Evolutionary conservation across 495 filamentous ascomycete species (phyloP), one percentile per base, ranked within the genome.

Genomic region (Astrocystis sublimbata): DNA sequence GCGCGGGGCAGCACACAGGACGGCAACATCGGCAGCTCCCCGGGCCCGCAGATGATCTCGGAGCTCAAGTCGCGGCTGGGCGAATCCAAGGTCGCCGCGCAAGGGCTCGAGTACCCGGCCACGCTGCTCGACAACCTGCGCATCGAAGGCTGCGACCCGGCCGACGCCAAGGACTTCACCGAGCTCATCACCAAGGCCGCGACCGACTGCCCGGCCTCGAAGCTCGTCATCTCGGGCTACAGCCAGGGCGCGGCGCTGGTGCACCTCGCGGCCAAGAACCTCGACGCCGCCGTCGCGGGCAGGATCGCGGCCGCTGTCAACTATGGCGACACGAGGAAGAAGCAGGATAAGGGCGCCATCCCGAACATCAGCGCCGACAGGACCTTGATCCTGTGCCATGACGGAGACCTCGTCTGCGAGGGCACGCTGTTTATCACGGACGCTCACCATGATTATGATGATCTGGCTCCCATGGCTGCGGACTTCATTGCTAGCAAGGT

Each of bases 181-280:
- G 67, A 62, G 17, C 64, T 76, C 6, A 68, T 79, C 57, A 62
- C 56, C 15, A 36, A 72, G 23, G 75, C 74, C 19, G 70, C 69
- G 46, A 58, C 65, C 17, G 56, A 70, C 21, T 79, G 76, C 41
- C 73, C 76, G 38, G 54, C 51, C 10, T 67, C 76, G n/a, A 72
- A 75, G 56, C 63, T 79, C 23, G 74, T 78, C 0, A 66, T 74
- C n/a, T 71, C 70, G 41, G 71, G 75, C 1, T 78, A 78, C 64
- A 81, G 80, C 65, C 84, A 86, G 70, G 85, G 85, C 41, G 82
- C 83, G 4, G 83, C 84, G 23, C 73, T 87, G 43, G 77, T 79
- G 51, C 78, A 83, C 58, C 76, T 72, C 47, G 76, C 83, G 1
- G 74, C 85, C 55, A 71, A 78, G 46, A 57, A 69, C 12, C 74